Conservation (phyloP, 169 alveolate genomes). For the Eimeria brunetti region DNA sequence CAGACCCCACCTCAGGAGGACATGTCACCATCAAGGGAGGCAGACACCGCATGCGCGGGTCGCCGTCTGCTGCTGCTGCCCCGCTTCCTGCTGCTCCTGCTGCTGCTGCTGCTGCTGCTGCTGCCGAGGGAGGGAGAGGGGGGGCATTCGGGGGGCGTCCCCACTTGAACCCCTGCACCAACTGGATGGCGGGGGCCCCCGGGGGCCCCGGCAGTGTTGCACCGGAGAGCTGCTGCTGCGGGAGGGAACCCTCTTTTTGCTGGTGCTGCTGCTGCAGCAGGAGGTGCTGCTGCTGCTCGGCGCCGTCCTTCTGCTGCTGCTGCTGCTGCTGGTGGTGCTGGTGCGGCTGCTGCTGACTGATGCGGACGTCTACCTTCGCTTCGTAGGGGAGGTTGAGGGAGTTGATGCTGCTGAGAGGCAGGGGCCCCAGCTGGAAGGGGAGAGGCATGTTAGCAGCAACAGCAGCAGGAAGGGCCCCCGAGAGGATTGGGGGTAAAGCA, state of each 20-base stretch:
- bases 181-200: conserved; percentile 77
- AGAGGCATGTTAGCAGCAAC: conserved; percentile 80
- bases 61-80: conserved; percentile 60
- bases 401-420: conserved; percentile 39
- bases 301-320: background rate
- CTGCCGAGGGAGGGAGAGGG: background rate
- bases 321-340: conserved; percentile 29
- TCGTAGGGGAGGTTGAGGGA: conserved; percentile 73
- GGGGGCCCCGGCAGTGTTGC: background rate
- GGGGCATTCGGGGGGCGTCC: conserved; percentile 82
- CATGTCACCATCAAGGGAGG: conserved; percentile 87
- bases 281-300: background rate
- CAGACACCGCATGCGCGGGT: conserved; percentile 72
- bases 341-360: conserved; percentile 74
- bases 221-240: background rate
- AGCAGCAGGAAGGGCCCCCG: conserved; percentile 82
- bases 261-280: background rate
- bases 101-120: conserved; percentile 1
- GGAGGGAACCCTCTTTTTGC: no score
- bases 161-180: conserved; percentile 87
- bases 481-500: conserved; percentile 76
- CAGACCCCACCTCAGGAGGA: conserved; percentile 88
- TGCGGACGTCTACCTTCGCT: conserved; percentile 73
- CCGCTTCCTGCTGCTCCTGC: conserved; percentile 17
- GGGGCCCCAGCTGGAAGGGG: conserved; percentile 72